Base-by-base conservation (phyloP, 176 grass and related monocot species). In the Paspalum notatum region DNA sequence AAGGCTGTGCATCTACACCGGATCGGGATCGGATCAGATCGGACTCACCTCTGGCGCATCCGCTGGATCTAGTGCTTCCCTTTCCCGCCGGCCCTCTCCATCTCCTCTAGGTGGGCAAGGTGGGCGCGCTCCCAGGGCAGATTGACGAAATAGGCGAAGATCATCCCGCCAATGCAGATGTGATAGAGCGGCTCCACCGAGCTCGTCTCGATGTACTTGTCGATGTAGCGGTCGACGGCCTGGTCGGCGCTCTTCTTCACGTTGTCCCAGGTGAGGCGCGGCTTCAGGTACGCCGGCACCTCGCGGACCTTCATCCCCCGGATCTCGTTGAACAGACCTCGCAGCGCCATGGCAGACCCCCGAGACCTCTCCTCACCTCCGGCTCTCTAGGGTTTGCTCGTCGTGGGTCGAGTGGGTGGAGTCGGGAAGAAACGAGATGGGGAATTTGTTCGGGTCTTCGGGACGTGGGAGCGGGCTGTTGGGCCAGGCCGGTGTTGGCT, bases 161-260 rank as follows among this genome's bases (percentile, higher is more conserved):
- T 63, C 95, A 98, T 94, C 32, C 90, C 87, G 26, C 95, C 95
- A 77, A 87, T 71, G 92, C 83, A 87, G 58, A 98, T 10, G 65
- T 98, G 92, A 88, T 83, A 94, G 80, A 98, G 44, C 24, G 92
- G 95, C 4, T 92, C 83, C 47, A 74, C 56, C 46, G 86, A 91
- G 62, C 84, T 52, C 38, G 92, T 98, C 3, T 98, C 92, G 83
- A 98, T 98, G 86, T 98, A 98, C 88, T 98, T 98, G 37, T 98
- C 90, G 88, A 94, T 93, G 92, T 94, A 98, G 88, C 90, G 83
- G 70, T 94, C 95, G 44, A 92, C 81, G 48, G 92, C 87, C 86
- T 94, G 38, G 86, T 98, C 86, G 15, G 86, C 24, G 86, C 53
- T 79, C 75, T 91, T 98, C 90, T 98, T 98, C 20, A 82, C 42